Evolutionary conservation across 129 eudicot species (phyloP).

Genomic region (Lactuca saligna): DNA sequence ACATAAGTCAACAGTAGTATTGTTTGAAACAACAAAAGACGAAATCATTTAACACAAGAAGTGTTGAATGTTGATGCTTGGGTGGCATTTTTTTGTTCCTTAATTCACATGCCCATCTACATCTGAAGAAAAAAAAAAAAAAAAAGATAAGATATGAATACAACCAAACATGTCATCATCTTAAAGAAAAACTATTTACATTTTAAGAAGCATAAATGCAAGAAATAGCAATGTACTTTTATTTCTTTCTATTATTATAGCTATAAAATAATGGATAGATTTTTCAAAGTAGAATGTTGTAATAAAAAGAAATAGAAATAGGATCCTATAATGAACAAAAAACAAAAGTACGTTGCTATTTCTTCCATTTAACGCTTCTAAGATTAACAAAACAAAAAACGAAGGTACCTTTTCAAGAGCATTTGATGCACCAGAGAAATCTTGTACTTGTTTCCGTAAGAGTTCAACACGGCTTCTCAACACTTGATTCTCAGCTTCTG

Average conservation of each 20-base stretch:
- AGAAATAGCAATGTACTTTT: neutral
- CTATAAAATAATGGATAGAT: no score
- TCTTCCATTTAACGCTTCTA: no score
- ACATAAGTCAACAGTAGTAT: neutral
- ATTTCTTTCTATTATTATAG: no score
- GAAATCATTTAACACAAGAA: neutral
- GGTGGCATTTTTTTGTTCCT: constrained; percentile 1
- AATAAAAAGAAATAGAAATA: no score
- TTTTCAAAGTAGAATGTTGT: no score
- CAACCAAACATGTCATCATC: neutral
- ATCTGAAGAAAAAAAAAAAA: constrained; percentile 4
- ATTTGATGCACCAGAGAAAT: constrained; percentile 35
- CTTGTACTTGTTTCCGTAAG: constrained; percentile 43
- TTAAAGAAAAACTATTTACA: neutral
- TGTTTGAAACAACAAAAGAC: neutral
- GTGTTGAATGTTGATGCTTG: neutral
- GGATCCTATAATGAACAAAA: neutral
- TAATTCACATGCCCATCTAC: constrained; percentile 12
- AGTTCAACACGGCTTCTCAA: constrained; percentile 48
- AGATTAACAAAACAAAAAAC: neutral
- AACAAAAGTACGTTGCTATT: neutral
- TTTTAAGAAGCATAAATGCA: no score
- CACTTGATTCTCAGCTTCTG: constrained; percentile 43
- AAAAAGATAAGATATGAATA: neutral
- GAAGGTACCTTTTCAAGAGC: constrained; percentile 50